Evolutionary conservation across 2,329 filamentous ascomycete species (phyloP).

Genomic region (Cytospora leucostoma): DNA sequence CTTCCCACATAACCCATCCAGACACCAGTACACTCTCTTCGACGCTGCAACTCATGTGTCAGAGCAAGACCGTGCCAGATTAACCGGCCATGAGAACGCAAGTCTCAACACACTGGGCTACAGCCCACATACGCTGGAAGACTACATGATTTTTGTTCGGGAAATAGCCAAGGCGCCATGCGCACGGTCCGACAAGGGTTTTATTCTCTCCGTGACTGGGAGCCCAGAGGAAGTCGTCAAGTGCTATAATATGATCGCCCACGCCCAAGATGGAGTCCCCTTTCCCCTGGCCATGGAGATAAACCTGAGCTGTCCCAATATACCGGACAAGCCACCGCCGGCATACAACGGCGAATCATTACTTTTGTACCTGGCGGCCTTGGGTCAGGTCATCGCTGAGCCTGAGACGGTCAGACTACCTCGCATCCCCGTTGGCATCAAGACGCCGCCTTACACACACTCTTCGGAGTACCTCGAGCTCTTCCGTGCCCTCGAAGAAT

Average conservation of each 20-base stretch:
- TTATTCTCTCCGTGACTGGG: conserved; percentile 74
- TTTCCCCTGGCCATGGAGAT: conserved; percentile 69
- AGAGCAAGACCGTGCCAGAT: conserved; percentile 19
- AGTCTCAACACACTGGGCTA: conserved; percentile 75
- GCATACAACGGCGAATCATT: conserved; percentile 63
- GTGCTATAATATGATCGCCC: conserved; percentile 56
- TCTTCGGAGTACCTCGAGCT: conserved; percentile 63
- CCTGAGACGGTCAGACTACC: conserved; percentile 6
- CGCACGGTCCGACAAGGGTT: conserved; percentile 49
- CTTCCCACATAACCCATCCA: conserved; percentile 60
- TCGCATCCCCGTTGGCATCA: conserved; percentile 59
- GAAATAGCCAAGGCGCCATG: conserved; percentile 42
- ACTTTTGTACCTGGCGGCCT: conserved; percentile 53
- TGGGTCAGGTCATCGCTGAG: conserved; percentile 35
- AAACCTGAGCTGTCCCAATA: conserved; percentile 80
- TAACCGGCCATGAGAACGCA: conserved; percentile 37
- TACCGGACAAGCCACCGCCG: conserved; percentile 66
- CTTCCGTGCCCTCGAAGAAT: conserved; percentile 49
- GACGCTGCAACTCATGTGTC: conserved; percentile 38
- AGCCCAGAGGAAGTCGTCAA: conserved; percentile 55
- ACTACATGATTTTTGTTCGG: conserved; percentile 60
- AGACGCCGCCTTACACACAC: conserved; percentile 77
- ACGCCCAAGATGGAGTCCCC: conserved; percentile 39
- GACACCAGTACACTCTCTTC: conserved; percentile 70
- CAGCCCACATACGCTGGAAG: conserved; percentile 60